Conservation (phyloP, 306 rosid species). For the Gastrolobium villosum region DNA sequence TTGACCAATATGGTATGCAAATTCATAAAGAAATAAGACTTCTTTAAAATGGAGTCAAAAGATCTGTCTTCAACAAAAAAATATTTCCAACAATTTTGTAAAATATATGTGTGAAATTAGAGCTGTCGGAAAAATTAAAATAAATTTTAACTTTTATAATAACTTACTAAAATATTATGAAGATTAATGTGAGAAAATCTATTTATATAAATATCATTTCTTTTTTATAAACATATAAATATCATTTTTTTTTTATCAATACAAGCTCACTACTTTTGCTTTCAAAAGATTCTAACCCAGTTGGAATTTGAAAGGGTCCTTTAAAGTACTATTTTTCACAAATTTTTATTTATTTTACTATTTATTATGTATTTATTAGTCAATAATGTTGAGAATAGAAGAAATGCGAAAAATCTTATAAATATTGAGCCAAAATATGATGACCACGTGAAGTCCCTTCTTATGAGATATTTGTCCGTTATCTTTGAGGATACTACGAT, state of each 20-base stretch:
- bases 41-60: no score
- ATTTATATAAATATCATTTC: background rate
- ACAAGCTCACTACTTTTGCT: background rate
- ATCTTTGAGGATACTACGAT: slow-evolving; percentile 5
- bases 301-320: background rate
- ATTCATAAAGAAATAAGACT: no score
- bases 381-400: background rate
- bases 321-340: background rate
- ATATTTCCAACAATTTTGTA: background rate
- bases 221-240: no score
- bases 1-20: no score
- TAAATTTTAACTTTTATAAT: no score
- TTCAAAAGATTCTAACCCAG: background rate
- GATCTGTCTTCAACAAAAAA: no score
- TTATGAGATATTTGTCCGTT: background rate
- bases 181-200: no score
- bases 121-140: background rate
- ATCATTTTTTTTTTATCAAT: background rate
- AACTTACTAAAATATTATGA: no score
- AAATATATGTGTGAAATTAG: background rate
- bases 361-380: no score
- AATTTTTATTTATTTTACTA: background rate
- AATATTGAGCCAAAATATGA: slow-evolving; percentile 16
- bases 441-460: slow-evolving; percentile 39
- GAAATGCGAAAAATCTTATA: background rate